phyloP scores from a whole-genome alignment of 1,284 basidiomycete species.

The Apiotrichum montevideense region DNA sequence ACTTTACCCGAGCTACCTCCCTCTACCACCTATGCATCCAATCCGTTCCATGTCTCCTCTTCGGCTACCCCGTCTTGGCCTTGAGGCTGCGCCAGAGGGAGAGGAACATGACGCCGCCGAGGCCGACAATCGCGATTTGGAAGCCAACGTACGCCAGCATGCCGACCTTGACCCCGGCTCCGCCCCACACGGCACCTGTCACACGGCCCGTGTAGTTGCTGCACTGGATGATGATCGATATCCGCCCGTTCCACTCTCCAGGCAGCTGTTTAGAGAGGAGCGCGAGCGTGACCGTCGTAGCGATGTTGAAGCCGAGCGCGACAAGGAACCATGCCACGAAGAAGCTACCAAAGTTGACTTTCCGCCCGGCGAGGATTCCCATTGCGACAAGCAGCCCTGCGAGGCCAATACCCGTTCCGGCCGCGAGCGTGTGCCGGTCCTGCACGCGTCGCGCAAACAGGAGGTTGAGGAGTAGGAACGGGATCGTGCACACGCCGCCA shows the following conservation, averaged over 20 bases:
- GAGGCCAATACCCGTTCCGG: background rate
- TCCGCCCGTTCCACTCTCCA: slow-evolving; percentile 6
- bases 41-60: no score
- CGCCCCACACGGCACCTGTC: slow-evolving; percentile 11
- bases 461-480: slow-evolving; percentile 10
- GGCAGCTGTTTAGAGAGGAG: slow-evolving; percentile 11
- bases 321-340: slow-evolving; percentile 10
- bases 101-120: slow-evolving; percentile 5
- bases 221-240: slow-evolving; percentile 7
- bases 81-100: slow-evolving; percentile 6
- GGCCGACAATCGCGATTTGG: slow-evolving; percentile 4
- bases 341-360: slow-evolving; percentile 5
- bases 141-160: slow-evolving; percentile 5
- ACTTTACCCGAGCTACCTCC: no score
- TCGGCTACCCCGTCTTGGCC: slow-evolving; percentile 8
- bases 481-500: slow-evolving; percentile 7
- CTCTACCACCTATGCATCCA: no score
- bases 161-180: slow-evolving; percentile 11
- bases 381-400: slow-evolving; percentile 2
- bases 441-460: slow-evolving; percentile 3
- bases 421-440: slow-evolving; percentile 9
- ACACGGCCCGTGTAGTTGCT: slow-evolving; percentile 10
- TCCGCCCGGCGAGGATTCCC: background rate
- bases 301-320: slow-evolving; percentile 11
- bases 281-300: slow-evolving; percentile 4